Percentiles rank a stretch among this genome's conserved stretches.
Evolutionary conservation across 2,329 filamentous ascomycete genomes (phyloP).

Genomic region (Neophaeococcomyces aloes): DNA sequence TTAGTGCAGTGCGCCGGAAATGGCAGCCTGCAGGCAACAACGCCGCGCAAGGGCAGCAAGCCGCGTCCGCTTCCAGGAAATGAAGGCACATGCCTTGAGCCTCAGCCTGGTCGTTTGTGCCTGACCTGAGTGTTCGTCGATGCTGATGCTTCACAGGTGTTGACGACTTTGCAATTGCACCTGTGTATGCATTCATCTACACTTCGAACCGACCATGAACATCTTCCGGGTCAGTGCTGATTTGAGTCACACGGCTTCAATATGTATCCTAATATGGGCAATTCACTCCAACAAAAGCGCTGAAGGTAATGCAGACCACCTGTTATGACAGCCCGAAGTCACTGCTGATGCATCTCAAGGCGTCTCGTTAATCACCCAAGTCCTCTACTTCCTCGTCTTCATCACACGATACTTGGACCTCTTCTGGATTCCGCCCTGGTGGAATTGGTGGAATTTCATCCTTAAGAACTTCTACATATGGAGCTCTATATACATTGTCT

Average conservation of each 20-base stretch:
- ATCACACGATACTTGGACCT: constrained; percentile 77
- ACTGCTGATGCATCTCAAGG: constrained; percentile 38
- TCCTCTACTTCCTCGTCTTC: constrained; percentile 79
- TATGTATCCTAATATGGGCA: constrained; percentile 80
- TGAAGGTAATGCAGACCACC: constrained; percentile 48
- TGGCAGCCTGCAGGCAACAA: no score
- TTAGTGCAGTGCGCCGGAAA: no score
- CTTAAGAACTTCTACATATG: constrained; percentile 85
- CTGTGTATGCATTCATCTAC: no score
- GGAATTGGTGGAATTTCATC: constrained; percentile 57
- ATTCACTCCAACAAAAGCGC: constrained; percentile 82
- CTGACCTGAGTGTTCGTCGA: no score
- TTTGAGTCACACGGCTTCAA: constrained; percentile 72
- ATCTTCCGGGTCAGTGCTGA: constrained; percentile 71
- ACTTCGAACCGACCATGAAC: constrained; percentile 30
- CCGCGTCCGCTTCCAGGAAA: no score
- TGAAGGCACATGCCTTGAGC: no score
- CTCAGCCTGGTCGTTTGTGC: no score
- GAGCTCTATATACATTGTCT: constrained; percentile 76
- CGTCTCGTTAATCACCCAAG: constrained; percentile 80
- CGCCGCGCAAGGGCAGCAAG: background rate
- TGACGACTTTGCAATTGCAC: no score
- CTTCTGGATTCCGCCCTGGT: constrained; percentile 39
- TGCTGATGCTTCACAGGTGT: no score
- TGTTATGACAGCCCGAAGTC: constrained; percentile 2